phyloP scores from a whole-genome alignment of 225 moss, liverwort and hornwort genomes.

The Bryoerythrophyllum caledonicum region DNA sequence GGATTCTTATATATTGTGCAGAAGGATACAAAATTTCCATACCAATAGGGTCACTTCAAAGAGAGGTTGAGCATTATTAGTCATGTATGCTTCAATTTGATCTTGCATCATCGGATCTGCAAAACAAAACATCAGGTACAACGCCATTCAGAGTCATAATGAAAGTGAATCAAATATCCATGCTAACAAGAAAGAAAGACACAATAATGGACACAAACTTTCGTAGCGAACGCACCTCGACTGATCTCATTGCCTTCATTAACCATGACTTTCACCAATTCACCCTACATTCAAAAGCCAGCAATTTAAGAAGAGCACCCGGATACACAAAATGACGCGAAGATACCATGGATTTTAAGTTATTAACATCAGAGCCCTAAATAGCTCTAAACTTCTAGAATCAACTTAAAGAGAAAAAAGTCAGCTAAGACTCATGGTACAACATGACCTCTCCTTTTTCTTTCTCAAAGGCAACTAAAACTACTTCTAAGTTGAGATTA shows the following conservation, averaged over 20 bases:
- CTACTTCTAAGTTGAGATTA: no score
- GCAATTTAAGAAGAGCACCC: neutral
- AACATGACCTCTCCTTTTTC: no score
- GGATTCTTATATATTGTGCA: neutral
- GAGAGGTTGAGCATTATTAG: slow-evolving; percentile 53
- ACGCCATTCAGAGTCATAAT: slow-evolving; percentile 1
- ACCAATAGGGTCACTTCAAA: slow-evolving; percentile 85
- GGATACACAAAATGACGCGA: neutral
- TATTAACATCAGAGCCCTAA: no score
- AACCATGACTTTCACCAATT: slow-evolving; percentile 83
- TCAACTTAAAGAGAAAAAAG: no score
- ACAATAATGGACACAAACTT: neutral
- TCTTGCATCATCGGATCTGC: slow-evolving; percentile 90
- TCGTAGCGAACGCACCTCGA: slow-evolving; percentile 52
- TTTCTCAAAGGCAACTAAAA: no score
- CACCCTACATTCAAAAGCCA: slow-evolving; percentile 55
- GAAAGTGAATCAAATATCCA: slow-evolving; percentile 10
- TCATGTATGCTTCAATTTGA: slow-evolving; percentile 65
- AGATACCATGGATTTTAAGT: no score
- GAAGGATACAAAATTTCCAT: neutral
- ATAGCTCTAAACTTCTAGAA: no score
- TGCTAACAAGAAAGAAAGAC: no score
- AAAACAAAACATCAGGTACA: slow-evolving; percentile 7
- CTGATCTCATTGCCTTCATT: slow-evolving; percentile 78
- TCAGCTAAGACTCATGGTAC: no score